phyloP scores from a whole-genome alignment of 805 yeast genomes.

The Kodamaea fukazawae region DNA sequence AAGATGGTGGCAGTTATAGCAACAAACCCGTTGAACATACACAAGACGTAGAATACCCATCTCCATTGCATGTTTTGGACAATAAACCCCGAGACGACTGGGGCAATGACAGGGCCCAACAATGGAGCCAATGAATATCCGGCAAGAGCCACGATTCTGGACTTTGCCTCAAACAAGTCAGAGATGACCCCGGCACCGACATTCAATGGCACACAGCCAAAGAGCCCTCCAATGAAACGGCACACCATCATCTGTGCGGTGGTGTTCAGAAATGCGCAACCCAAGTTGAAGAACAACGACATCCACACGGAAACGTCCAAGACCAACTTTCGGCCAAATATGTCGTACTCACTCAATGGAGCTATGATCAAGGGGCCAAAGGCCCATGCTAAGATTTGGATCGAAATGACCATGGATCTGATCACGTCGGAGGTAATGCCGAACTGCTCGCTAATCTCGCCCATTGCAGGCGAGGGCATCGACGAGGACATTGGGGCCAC shows the following conservation, averaged over 20 bases:
- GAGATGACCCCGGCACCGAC: conserved; percentile 70
- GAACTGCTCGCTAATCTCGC: conserved; percentile 45
- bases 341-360: conserved; percentile 61
- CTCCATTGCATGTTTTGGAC: conserved; percentile 54
- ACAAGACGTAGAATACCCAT: conserved; percentile 63
- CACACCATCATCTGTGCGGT: conserved; percentile 59
- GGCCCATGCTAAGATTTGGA: conserved; percentile 71
- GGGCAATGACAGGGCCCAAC: conserved; percentile 67
- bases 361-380: conserved; percentile 63
- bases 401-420: conserved; percentile 54
- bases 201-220: conserved; percentile 65
- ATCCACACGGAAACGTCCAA: conserved; percentile 51
- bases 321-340: conserved; percentile 57
- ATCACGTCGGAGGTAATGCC: conserved; percentile 40
- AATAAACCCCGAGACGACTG: conserved; percentile 56
- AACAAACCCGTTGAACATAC: conserved; percentile 56
- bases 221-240: conserved; percentile 63
- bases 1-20: conserved; percentile 45
- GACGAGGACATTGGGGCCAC: conserved; percentile 63
- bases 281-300: conserved; percentile 50
- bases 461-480: conserved; percentile 58
- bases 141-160: conserved; percentile 56
- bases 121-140: conserved; percentile 61
- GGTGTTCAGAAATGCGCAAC: conserved; percentile 58
- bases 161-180: conserved; percentile 53